Base-by-base conservation (phyloP, 1,284 basidiomycete species). In the Hymenochaete sp. region DNA sequence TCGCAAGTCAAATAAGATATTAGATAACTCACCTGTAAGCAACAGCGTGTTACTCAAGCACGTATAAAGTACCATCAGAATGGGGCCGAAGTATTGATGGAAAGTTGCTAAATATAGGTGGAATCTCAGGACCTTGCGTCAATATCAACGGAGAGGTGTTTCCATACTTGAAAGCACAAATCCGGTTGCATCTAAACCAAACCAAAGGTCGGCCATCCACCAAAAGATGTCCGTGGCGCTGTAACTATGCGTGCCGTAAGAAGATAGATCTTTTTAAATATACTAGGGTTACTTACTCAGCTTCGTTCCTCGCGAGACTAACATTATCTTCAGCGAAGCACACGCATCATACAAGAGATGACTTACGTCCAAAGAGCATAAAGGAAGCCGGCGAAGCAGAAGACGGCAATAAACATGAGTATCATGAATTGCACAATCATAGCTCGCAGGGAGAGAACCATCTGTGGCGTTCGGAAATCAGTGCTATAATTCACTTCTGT, bases 141-240 rank as follows among this genome's bases (percentile, higher is more conserved):
- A 14, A 16, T 35, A n/a, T n/a, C 32, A 35, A 35, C 13, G 13
- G 21, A 19, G 19, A 19, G 28, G 7, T n/a, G 21, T 37, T 4
- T 39, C 32, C 22, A n/a, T 28, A 71, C 82, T 56, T 50, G 89
- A 88, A 71, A 28, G 88, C 75, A 58, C 70, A 56, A 93, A 93
- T 3, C 88, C 88, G 44, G 72, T 79, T 0, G 89, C 87, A 58
- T 93, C 91, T 9, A 93, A 70, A n/a, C 89, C 89, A 57, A 93
- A 93, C 75, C 79, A 90, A 2, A 90, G 63, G 57, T 90, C 84
- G 27, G 90, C 71, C 88, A 92, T 89, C 81, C 87, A 89, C 88
- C 87, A 92, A 38, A 22, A 47, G 14, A 51, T 45, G 21, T 42
- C 42, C 29, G 71, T 68, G 33, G 62, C 61, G 44, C 65, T 62